Conservation (phyloP, 2,329 filamentous ascomycete genomes). For the Emergomyces pasteurianus region DNA sequence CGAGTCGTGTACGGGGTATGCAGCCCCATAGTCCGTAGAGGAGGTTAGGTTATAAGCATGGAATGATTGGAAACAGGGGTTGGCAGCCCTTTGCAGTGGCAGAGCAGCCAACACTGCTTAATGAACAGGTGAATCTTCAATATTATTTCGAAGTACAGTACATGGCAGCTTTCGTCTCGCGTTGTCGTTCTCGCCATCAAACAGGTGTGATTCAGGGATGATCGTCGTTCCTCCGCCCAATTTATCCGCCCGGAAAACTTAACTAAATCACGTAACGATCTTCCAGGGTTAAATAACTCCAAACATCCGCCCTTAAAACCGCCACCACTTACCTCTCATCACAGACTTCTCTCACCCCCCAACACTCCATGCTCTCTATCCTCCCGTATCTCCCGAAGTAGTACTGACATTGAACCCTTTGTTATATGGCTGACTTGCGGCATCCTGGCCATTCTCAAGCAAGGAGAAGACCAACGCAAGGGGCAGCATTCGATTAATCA, state of each 20-base stretch:
- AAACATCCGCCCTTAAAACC: neutral
- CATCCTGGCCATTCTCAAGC: neutral
- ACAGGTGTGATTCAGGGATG: neutral
- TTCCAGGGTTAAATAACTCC: neutral
- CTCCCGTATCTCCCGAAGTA: neutral
- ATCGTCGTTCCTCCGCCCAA: neutral
- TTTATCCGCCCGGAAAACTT: conserved; percentile 1
- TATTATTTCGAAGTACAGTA: neutral
- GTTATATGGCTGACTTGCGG: neutral
- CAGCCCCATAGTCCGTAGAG: no score
- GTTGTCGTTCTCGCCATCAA: neutral
- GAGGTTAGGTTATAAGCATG: neutral
- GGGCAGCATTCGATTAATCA: neutral
- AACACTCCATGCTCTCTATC: neutral
- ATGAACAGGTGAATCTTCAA: neutral
- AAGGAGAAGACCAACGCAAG: conserved; percentile 1
- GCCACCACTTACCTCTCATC: neutral
- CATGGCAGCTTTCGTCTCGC: no score
- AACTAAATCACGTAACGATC: neutral
- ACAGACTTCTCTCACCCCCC: neutral
- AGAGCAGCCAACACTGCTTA: neutral
- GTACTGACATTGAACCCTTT: neutral
- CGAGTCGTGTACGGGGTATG: neutral
- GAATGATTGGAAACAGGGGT: neutral
- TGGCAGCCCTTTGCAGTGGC: neutral